These are phyloP conservation scores for Phytophthora tentaculata DNA, from an alignment of 352 stramenopile species.

Conservation along the genomic window DNA sequence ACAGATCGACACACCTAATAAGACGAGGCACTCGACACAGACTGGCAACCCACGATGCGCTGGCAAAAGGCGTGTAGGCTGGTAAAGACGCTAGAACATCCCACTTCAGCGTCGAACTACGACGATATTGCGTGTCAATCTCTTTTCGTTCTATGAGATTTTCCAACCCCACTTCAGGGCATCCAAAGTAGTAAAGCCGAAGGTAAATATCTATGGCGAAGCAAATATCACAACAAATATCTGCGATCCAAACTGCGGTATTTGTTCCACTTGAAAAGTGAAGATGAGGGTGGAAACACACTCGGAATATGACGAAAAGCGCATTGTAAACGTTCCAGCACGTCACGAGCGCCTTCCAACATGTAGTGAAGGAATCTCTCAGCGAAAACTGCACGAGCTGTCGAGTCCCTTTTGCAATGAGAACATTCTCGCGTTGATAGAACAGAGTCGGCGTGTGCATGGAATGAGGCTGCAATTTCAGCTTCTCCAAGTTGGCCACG, in stretches of 20 bases:
- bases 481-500: constrained; percentile 47
- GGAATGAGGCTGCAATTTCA: constrained; percentile 63
- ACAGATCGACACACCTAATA: constrained; percentile 44
- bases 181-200: constrained; percentile 77
- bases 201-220: constrained; percentile 63
- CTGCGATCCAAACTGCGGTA: constrained; percentile 26
- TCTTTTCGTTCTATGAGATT: constrained; percentile 52
- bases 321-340: constrained; percentile 72
- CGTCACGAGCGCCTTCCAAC: constrained; percentile 56
- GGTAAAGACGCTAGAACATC: constrained; percentile 55
- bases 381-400: constrained; percentile 19
- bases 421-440: constrained; percentile 52
- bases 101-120: constrained; percentile 39
- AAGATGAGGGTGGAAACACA: constrained; percentile 57
- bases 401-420: constrained; percentile 7
- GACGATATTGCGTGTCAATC: constrained; percentile 49
- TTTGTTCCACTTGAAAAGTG: constrained; percentile 14
- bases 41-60: constrained; percentile 41
- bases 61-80: constrained; percentile 57
- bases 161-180: constrained; percentile 39
- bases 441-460: constrained; percentile 59
- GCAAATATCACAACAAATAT: constrained; percentile 47
- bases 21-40: constrained; percentile 59
- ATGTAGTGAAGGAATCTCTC: constrained; percentile 7
- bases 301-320: constrained; percentile 67